phyloP scores from a whole-genome alignment of 257 asterid species.

The Verbena officinalis region DNA sequence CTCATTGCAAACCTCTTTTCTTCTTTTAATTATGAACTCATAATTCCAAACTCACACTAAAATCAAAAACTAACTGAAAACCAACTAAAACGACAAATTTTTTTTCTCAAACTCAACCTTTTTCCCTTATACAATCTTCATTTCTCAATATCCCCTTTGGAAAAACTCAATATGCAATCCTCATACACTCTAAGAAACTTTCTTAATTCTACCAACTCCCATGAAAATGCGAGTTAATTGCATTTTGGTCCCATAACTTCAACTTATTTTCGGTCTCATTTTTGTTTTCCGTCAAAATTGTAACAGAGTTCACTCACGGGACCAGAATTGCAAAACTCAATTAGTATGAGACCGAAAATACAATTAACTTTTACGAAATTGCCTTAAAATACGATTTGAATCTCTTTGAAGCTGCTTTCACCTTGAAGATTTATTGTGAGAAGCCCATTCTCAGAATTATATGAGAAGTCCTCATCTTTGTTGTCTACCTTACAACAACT shows the following conservation, averaged over 20 bases:
- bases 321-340: no score
- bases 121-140: neutral
- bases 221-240: neutral
- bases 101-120: neutral
- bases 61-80: neutral
- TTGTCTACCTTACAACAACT: slow-evolving; percentile 40
- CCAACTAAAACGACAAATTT: neutral
- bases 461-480: slow-evolving; percentile 38
- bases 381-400: slow-evolving; percentile 30
- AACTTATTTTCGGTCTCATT: no score
- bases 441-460: slow-evolving; percentile 39
- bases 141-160: no score
- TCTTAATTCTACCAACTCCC: neutral
- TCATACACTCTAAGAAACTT: neutral
- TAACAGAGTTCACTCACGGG: no score
- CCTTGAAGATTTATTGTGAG: slow-evolving; percentile 40
- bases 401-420: slow-evolving; percentile 33
- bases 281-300: no score
- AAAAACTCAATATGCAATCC: neutral
- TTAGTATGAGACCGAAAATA: no score
- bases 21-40: neutral
- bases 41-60: neutral
- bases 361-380: neutral
- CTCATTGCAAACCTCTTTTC: no score
- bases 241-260: no score